Evolutionary conservation across 2,329 filamentous ascomycete species (phyloP).

Genomic region (Curvularia verruculosa): DNA sequence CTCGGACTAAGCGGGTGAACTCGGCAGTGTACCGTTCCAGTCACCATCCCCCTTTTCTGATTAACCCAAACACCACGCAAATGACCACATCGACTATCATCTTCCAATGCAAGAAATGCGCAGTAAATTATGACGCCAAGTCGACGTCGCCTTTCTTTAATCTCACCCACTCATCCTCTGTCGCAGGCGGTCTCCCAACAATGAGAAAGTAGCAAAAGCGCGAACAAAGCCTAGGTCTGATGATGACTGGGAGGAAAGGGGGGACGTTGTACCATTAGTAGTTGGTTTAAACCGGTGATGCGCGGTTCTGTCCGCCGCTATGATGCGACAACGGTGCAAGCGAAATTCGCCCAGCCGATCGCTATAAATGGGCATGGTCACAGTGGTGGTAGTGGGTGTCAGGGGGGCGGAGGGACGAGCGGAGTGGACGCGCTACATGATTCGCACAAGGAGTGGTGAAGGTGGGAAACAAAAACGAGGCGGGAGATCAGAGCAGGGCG

Average conservation of each 20-base stretch:
- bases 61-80: not conserved
- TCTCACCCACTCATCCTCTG: not conserved
- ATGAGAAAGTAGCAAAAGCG: not conserved
- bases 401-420: not conserved
- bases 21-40: not conserved
- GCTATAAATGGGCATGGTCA: not conserved
- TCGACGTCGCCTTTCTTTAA: not conserved
- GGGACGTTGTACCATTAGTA: not conserved
- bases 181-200: not conserved
- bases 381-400: not conserved
- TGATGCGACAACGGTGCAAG: not conserved
- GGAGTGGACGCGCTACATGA: not conserved
- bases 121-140: too few species aligned
- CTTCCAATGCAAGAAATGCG: not conserved
- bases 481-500: not conserved
- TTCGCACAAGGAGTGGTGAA: not conserved
- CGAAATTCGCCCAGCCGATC: not conserved
- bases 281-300: not conserved
- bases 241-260: not conserved
- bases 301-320: not conserved
- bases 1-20: not conserved
- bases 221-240: not conserved
- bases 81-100: not conserved
- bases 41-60: not conserved
- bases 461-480: too few species aligned